Evolutionary conservation across 768 basidiomycete genomes (phyloP), one percentile per base, ranked within the genome.

Genomic region (Lactarius hatsudake): DNA sequence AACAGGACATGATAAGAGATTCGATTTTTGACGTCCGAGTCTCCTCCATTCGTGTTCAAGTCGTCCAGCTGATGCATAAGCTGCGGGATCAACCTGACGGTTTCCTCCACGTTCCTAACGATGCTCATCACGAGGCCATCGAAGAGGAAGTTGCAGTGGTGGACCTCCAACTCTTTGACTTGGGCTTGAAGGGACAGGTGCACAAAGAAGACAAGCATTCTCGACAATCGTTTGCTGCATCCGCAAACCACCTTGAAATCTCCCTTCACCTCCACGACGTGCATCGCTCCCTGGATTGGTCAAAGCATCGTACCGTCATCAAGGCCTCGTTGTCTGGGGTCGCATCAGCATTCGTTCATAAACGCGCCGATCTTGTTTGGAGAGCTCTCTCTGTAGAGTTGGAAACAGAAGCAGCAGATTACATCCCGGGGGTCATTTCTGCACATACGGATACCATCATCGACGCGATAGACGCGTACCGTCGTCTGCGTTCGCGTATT

Each of bases 321-420:
- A 45, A 51, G 48, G 59, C 26, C 23, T 67, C 66, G 6, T 45
- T 69, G n/a, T 45, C 51, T 13, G 66, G 48, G 9, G 15, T 67
- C 2, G 38, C 61, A 10, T 60, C 61, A 6, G 40, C 61, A 56
- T 34, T 68, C 20, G 51, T 55, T n/a, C 66, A 56, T 32, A 63
- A 43, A 45, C 60, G 58, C 23, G 68, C 66, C 20, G 58, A 67
- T 62, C 57, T 69, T 5, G 18, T 28, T 2, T 71, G 69, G 69
- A 48, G 42, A n/a, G 30, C 69, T 10, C 40, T 71, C 15, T 42
- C 59, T 36, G 43, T 71, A 20, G 40, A 13, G 38, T 51, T 69
- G 58, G 63, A 62, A 38, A 65, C 58, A 23, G 68, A 64, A 13
- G 69, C 64, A 34, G 51, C 67, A 15, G 34, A 57, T 28, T 65